Conservation (phyloP, 1,284 basidiomycete genomes). For the Bondarzewia mesenterica region DNA sequence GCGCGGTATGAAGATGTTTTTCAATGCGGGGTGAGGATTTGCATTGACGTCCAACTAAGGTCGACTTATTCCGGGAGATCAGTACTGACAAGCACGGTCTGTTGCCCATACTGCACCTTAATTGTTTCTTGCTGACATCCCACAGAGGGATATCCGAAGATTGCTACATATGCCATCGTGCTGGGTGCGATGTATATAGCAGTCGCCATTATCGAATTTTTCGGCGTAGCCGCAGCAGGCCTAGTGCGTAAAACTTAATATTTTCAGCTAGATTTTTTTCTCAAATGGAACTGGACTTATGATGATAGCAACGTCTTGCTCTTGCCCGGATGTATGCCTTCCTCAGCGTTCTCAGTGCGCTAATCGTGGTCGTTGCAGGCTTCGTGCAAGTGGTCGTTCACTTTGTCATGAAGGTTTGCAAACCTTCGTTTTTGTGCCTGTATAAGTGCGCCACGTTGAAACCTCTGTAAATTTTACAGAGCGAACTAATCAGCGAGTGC, state of each 20-base stretch:
- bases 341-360: conserved; percentile 39
- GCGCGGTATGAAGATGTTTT: no score
- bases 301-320: conserved; percentile 45
- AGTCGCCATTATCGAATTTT: conserved; percentile 46
- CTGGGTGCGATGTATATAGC: conserved; percentile 48
- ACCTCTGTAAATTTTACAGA: conserved; percentile 22
- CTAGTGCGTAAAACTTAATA: no score
- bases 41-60: conserved; percentile 26
- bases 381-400: conserved; percentile 55
- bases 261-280: conserved; percentile 8
- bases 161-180: conserved; percentile 53
- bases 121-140: background rate
- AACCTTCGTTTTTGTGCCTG: conserved; percentile 7
- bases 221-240: conserved; percentile 44
- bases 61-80: conserved; percentile 51
- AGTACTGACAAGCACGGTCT: conserved; percentile 38
- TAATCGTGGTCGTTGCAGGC: conserved; percentile 45
- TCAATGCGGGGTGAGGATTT: background rate
- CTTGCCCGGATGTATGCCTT: conserved; percentile 52
- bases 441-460: background rate
- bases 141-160: conserved; percentile 35
- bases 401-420: conserved; percentile 54
- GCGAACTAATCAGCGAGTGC: conserved; percentile 36
- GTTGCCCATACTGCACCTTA: conserved; percentile 18
- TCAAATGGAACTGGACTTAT: background rate